Percentiles rank a stretch among this genome's conserved stretches.
phyloP scores from a whole-genome alignment of 148 eudicot species.

The Silene conica region DNA sequence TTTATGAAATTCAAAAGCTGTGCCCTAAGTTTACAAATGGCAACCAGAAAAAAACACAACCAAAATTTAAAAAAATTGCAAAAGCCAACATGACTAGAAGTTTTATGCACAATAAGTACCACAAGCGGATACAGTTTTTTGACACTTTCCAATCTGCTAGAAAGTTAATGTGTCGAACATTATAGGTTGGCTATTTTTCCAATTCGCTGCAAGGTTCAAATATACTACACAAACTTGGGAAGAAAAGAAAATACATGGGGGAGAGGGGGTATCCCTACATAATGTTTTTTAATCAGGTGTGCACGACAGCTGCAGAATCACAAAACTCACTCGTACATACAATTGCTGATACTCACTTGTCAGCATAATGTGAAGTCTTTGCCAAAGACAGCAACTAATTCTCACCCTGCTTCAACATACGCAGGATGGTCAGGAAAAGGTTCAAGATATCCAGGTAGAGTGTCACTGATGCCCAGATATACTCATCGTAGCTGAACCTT shows the following conservation, averaged over 20 bases:
- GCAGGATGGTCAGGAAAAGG: constrained; percentile 80
- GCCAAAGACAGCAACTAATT: constrained; percentile 30
- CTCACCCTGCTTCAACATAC: constrained; percentile 65
- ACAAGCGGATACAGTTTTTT: not conserved
- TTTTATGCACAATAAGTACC: not conserved
- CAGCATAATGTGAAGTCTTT: not conserved
- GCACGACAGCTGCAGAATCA: constrained; percentile 17
- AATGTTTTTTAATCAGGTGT: constrained; percentile 6
- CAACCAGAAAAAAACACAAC: not conserved
- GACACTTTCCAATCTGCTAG: not conserved
- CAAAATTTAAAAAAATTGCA: not conserved
- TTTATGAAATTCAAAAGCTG: not conserved
- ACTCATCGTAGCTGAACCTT: constrained; percentile 91
- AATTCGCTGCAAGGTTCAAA: constrained; percentile 3
- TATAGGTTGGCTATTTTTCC: not conserved
- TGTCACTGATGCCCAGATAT: constrained; percentile 96
- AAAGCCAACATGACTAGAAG: not conserved
- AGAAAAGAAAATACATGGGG: not conserved
- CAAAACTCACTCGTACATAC: constrained; percentile 14
- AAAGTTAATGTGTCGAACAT: not conserved
- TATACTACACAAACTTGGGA: not conserved
- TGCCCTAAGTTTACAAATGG: not conserved
- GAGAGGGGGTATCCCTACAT: not conserved
- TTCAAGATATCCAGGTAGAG: constrained; percentile 89
- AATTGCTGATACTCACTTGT: constrained; percentile 15